Percentiles rank a stretch among this genome's conserved stretches.
These are phyloP conservation scores for Pyrenophora tritici-repentis DNA, from an alignment of 2,329 filamentous ascomycete genomes.

Conservation along the genomic window DNA sequence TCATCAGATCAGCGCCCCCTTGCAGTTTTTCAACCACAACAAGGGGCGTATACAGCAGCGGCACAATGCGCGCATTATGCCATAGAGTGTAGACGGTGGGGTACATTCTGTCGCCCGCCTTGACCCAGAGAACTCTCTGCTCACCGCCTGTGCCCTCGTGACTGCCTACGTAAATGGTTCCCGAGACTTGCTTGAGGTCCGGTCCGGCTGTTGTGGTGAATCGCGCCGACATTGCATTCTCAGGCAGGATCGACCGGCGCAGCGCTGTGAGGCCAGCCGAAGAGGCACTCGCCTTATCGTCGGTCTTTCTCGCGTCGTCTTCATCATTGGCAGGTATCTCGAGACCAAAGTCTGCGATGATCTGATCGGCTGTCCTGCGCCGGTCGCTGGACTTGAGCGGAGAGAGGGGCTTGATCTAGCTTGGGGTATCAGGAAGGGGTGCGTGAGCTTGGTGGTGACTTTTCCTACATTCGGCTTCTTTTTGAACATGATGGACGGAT, in stretches of 20 bases:
- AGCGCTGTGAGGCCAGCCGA: conserved; percentile 56
- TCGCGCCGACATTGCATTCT: conserved; percentile 64
- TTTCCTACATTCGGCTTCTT: conserved; percentile 63
- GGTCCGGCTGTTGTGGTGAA: conserved; percentile 70
- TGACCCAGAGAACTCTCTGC: conserved; percentile 67
- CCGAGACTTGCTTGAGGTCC: conserved; percentile 64
- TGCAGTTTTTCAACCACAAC: conserved; percentile 67
- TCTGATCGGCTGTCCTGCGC: conserved; percentile 68
- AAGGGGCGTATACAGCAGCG: conserved; percentile 66
- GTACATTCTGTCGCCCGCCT: conserved; percentile 62
- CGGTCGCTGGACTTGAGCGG: conserved; percentile 70
- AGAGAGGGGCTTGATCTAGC: conserved; percentile 68
- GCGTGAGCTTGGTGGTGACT: neutral
- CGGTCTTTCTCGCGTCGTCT: conserved; percentile 42
- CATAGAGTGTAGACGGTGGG: conserved; percentile 69
- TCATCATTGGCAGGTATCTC: conserved; percentile 47
- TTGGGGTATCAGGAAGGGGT: conserved; percentile 9
- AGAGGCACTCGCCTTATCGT: conserved; percentile 50
- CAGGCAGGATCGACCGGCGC: conserved; percentile 65
- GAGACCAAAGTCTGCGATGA: conserved; percentile 66
- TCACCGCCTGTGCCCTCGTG: conserved; percentile 59
- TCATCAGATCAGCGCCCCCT: conserved; percentile 71
- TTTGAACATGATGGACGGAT: conserved; percentile 60
- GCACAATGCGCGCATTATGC: conserved; percentile 65
- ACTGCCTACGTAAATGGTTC: conserved; percentile 67